A percentile compares a stretch with the other conserved stretches of the same genome.
These are phyloP conservation scores for Fusarium algeriense DNA, from an alignment of 2,329 filamentous ascomycete genomes.

Conservation along the genomic window DNA sequence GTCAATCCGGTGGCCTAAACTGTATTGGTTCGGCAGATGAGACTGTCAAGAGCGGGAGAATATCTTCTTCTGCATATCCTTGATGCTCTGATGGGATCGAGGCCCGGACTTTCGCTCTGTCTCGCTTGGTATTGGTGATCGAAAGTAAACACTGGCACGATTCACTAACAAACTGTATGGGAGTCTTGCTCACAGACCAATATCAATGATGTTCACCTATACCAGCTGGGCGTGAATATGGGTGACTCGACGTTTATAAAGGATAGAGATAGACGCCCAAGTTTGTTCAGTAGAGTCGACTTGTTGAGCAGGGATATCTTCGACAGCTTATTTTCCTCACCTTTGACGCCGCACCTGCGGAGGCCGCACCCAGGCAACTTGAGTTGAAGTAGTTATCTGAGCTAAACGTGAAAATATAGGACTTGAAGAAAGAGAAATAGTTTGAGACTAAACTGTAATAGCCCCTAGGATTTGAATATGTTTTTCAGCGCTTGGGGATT, in stretches of 20 bases:
- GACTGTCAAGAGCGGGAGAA: background rate
- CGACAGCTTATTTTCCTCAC: constrained; percentile 32
- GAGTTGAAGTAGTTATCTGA: constrained; percentile 12
- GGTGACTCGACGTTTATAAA: background rate
- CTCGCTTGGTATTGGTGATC: background rate
- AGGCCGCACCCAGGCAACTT: constrained; percentile 3
- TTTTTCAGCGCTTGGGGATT: constrained; percentile 28
- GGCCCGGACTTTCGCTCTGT: background rate
- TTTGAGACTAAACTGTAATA: constrained; percentile 19
- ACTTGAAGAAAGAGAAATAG: constrained; percentile 11
- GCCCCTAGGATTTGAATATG: constrained; percentile 21
- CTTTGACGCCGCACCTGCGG: constrained; percentile 6
- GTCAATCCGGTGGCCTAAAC: background rate
- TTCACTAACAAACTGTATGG: constrained; percentile 1
- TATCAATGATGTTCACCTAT: background rate
- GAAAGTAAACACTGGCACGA: background rate
- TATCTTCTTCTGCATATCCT: background rate
- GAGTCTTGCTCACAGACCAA: background rate
- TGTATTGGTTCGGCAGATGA: background rate
- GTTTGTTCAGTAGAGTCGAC: background rate
- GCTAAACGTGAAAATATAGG: constrained; percentile 14
- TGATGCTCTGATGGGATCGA: background rate
- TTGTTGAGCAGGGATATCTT: background rate
- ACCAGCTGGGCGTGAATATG: background rate
- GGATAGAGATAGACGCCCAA: background rate